These are phyloP conservation scores for Beauveria pseudobassiana DNA, from an alignment of 2,329 filamentous ascomycete species.

Conservation along the genomic window DNA sequence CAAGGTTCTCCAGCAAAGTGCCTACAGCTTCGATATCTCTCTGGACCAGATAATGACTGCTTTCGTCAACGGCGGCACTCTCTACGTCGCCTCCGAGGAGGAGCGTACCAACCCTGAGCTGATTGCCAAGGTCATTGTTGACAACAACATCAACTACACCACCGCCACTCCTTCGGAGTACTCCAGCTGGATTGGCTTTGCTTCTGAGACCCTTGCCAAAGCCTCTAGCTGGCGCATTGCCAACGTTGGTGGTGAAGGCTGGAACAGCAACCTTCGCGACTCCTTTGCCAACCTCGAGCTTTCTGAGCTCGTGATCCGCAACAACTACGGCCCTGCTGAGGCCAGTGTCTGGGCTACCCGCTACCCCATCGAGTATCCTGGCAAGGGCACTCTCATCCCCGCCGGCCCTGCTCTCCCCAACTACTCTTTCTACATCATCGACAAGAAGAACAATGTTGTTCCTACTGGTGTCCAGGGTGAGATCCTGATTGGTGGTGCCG, in stretches of 20 bases:
- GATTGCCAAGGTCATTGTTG: conserved; percentile 28
- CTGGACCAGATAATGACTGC: conserved; percentile 29
- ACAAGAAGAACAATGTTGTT: conserved; percentile 19
- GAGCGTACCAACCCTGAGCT: conserved; percentile 27
- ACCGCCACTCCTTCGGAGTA: conserved; percentile 35
- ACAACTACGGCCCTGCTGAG: conserved; percentile 14
- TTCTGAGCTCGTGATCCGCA: conserved; percentile 8
- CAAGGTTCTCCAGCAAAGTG: conserved; percentile 30
- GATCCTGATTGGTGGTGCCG: conserved; percentile 27
- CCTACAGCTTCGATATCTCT: conserved; percentile 34
- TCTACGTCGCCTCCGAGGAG: conserved; percentile 26
- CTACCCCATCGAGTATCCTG: conserved; percentile 3
- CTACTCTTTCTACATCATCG: conserved; percentile 34
- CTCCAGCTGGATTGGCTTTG: conserved; percentile 21
- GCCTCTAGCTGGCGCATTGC: conserved; percentile 16
- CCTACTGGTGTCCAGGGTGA: conserved; percentile 17
- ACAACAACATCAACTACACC: conserved; percentile 29
- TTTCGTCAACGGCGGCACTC: conserved; percentile 27
- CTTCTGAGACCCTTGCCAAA: conserved; percentile 5
- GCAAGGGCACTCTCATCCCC: conserved; percentile 16
- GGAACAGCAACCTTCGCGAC: conserved; percentile 10
- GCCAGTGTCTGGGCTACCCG: conserved; percentile 13
- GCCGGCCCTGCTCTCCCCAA: conserved; percentile 21
- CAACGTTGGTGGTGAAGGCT: conserved; percentile 14
- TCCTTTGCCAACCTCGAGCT: conserved; percentile 13